Evolutionary conservation across 352 stramenopile genomes (phyloP).

Genomic region (Phytopythium vexans): DNA sequence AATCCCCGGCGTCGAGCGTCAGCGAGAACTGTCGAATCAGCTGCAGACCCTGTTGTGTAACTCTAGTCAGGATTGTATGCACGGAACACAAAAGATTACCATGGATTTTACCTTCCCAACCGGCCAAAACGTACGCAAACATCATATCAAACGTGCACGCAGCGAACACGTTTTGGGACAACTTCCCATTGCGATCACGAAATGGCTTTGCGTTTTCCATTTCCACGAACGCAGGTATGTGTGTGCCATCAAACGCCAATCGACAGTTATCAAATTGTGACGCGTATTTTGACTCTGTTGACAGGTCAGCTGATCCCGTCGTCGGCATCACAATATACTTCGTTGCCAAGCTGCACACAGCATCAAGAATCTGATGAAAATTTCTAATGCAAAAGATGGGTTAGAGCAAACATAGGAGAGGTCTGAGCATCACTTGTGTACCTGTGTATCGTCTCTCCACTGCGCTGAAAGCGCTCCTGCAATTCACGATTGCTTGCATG

Average conservation of each 20-base stretch:
- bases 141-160: slow-evolving; percentile 19
- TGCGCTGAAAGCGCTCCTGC: slow-evolving; percentile 15
- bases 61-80: not conserved
- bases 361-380: slow-evolving; percentile 5
- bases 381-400: slow-evolving; percentile 1
- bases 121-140: slow-evolving; percentile 16
- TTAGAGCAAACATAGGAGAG: not conserved
- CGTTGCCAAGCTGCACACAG: slow-evolving; percentile 1
- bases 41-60: slow-evolving; percentile 5
- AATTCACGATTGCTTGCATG: slow-evolving; percentile 8
- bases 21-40: slow-evolving; percentile 8
- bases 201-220: slow-evolving; percentile 13
- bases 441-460: slow-evolving; percentile 9
- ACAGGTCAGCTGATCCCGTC: not conserved
- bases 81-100: not conserved
- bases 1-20: slow-evolving; percentile 8
- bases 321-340: slow-evolving; percentile 3
- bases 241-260: slow-evolving; percentile 14
- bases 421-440: not conserved
- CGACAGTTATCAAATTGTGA: slow-evolving; percentile 9
- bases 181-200: slow-evolving; percentile 13
- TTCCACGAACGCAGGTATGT: slow-evolving; percentile 9
- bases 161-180: slow-evolving; percentile 20
- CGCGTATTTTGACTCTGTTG: slow-evolving; percentile 7
- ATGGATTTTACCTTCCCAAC: slow-evolving; percentile 18